These are phyloP conservation scores for Cruciata laevipes DNA, from an alignment of 257 asterid species.

Conservation along the genomic window DNA sequence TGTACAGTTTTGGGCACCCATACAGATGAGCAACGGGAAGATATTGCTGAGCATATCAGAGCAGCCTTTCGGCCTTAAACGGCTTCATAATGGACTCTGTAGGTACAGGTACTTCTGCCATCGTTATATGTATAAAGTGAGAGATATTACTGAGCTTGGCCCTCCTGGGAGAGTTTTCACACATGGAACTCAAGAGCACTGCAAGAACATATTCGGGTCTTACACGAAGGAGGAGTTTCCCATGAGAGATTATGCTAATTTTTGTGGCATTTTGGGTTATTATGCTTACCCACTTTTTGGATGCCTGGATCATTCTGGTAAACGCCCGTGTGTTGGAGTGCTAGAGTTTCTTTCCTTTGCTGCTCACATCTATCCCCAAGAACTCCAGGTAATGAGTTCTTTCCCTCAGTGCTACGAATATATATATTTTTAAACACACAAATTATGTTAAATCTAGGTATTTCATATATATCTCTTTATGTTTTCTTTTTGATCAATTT, in stretches of 20 bases:
- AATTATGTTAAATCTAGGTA: too few relatives aligned
- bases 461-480: too few relatives aligned
- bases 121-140: background rate
- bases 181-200: background rate
- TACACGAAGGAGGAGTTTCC: background rate
- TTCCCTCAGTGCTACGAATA: too few relatives aligned
- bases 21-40: background rate
- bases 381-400: background rate
- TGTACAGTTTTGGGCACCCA: background rate
- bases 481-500: too few relatives aligned
- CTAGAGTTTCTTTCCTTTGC: too few relatives aligned
- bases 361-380: too few relatives aligned
- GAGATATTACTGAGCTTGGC: background rate
- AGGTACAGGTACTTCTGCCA: background rate
- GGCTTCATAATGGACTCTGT: background rate
- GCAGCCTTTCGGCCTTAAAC: background rate
- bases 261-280: background rate
- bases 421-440: too few relatives aligned
- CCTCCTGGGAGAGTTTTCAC: background rate
- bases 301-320: too few relatives aligned
- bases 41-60: background rate
- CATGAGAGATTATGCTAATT: background rate
- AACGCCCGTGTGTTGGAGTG: too few relatives aligned
- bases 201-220: background rate
- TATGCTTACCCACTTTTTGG: background rate